phyloP scores from a whole-genome alignment of 768 basidiomycete genomes.

The Leccinum fibrillosum region DNA sequence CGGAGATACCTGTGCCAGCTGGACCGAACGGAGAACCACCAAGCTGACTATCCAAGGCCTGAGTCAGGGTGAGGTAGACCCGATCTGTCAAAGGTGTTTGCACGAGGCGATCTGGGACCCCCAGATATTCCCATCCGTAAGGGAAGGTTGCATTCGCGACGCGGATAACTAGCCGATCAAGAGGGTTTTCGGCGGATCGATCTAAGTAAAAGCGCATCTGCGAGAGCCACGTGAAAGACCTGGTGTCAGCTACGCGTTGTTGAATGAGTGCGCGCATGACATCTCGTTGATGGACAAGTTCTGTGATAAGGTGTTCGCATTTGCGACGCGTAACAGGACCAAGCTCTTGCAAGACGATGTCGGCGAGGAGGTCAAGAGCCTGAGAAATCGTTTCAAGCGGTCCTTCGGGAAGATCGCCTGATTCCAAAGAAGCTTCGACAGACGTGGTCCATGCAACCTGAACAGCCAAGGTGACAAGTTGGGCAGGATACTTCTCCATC shows the following conservation, averaged over 20 bases:
- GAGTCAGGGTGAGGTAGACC: slow-evolving; percentile 94
- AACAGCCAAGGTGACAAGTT: slow-evolving; percentile 91
- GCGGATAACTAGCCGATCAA: slow-evolving; percentile 76
- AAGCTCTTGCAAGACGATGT: slow-evolving; percentile 91
- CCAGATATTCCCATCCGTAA: slow-evolving; percentile 99
- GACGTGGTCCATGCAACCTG: slow-evolving; percentile 93
- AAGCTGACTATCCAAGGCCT: slow-evolving; percentile 90
- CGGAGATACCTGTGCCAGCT: slow-evolving; percentile 80
- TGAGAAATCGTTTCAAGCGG: slow-evolving; percentile 74
- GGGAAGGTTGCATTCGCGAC: slow-evolving; percentile 92
- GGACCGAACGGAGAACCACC: slow-evolving; percentile 98
- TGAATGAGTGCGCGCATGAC: slow-evolving; percentile 80
- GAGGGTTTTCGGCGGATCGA: slow-evolving; percentile 60
- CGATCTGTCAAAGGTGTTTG: slow-evolving; percentile 97
- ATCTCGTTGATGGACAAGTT: slow-evolving; percentile 97
- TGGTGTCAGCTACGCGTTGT: slow-evolving; percentile 58
- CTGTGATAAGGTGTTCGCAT: slow-evolving; percentile 98
- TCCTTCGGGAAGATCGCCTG: slow-evolving; percentile 50
- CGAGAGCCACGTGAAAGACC: slow-evolving; percentile 88
- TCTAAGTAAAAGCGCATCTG: slow-evolving; percentile 99
- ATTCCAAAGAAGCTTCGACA: slow-evolving; percentile 69
- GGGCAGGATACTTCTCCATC: slow-evolving; percentile 94
- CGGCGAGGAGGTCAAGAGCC: slow-evolving; percentile 92
- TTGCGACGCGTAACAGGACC: slow-evolving; percentile 90
- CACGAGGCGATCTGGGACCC: slow-evolving; percentile 93